These are phyloP conservation scores for Aspergillus flavus DNA, from an alignment of 2,329 filamentous ascomycete species.

Conservation along the genomic window DNA sequence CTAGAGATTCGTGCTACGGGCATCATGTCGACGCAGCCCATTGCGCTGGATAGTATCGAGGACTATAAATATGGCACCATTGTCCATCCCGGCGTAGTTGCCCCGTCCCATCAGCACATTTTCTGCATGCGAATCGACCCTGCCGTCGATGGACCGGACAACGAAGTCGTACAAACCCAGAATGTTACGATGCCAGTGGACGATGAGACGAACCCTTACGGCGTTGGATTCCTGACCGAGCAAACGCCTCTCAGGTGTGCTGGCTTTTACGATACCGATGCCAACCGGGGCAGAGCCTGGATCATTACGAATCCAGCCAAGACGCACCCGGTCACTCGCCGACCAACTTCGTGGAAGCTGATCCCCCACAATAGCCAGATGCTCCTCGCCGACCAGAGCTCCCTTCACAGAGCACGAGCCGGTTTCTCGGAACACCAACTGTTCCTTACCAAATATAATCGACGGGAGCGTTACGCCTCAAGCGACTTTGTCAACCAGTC, in stretches of 20 bases:
- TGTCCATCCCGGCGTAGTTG: constrained; percentile 70
- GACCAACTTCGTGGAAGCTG: constrained; percentile 55
- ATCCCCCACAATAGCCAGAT: constrained; percentile 52
- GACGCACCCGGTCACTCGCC: constrained; percentile 50
- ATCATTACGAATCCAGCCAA: constrained; percentile 54
- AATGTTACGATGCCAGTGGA: constrained; percentile 60
- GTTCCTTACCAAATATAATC: constrained; percentile 57
- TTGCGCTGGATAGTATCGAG: constrained; percentile 52
- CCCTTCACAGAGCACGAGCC: constrained; percentile 50
- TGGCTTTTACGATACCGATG: constrained; percentile 54
- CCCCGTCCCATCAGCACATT: constrained; percentile 74
- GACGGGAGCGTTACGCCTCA: constrained; percentile 55
- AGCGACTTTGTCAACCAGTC: constrained; percentile 57
- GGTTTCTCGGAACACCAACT: constrained; percentile 57
- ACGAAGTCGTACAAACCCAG: constrained; percentile 43
- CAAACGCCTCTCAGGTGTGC: constrained; percentile 54
- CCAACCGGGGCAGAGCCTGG: constrained; percentile 28
- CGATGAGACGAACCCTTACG: constrained; percentile 61
- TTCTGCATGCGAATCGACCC: constrained; percentile 69
- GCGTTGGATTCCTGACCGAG: constrained; percentile 62
- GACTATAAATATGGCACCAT: constrained; percentile 55
- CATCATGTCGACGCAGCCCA: constrained; percentile 60
- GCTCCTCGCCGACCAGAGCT: constrained; percentile 50
- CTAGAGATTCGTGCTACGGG: constrained; percentile 72
- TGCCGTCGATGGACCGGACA: constrained; percentile 57